Evolutionary conservation across 805 yeast species (phyloP).

Genomic region (Zygosaccharomyces pseudorouxii): DNA sequence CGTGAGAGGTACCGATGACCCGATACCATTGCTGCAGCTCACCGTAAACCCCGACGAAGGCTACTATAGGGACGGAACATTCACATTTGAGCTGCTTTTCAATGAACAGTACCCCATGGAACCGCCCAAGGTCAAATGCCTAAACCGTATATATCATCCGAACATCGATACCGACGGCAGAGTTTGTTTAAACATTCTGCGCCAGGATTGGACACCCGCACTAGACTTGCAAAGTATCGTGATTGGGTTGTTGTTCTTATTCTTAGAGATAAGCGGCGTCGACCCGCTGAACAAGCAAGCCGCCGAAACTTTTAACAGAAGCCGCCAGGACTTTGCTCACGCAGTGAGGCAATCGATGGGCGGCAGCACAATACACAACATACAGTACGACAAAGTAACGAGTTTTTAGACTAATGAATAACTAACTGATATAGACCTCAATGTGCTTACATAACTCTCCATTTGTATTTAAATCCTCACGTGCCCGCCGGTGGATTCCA

Average conservation of each 20-base stretch:
- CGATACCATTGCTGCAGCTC: slow-evolving; percentile 18
- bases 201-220: slow-evolving; percentile 97
- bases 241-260: slow-evolving; percentile 79
- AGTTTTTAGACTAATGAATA: not conserved
- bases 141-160: slow-evolving; percentile 80
- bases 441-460: too few relatives aligned
- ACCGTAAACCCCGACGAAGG: slow-evolving; percentile 30
- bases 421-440: not conserved
- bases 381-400: slow-evolving; percentile 57
- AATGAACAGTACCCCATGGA: slow-evolving; percentile 82
- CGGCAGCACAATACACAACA: slow-evolving; percentile 62
- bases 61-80: slow-evolving; percentile 25
- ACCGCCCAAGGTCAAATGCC: slow-evolving; percentile 79
- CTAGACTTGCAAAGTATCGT: slow-evolving; percentile 74
- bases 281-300: slow-evolving; percentile 94
- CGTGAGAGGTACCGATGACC: slow-evolving; percentile 8
- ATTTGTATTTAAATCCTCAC: slow-evolving; percentile 16
- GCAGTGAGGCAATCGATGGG: slow-evolving; percentile 62
- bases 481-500: slow-evolving; percentile 28
- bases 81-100: slow-evolving; percentile 61
- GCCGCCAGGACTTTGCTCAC: slow-evolving; percentile 46
- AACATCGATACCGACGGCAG: slow-evolving; percentile 88
- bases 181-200: slow-evolving; percentile 80
- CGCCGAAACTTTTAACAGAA: slow-evolving; percentile 52
- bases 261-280: slow-evolving; percentile 83